Conservation (phyloP, 2,329 filamentous ascomycete genomes). For the Plenodomus tracheiphilus region DNA sequence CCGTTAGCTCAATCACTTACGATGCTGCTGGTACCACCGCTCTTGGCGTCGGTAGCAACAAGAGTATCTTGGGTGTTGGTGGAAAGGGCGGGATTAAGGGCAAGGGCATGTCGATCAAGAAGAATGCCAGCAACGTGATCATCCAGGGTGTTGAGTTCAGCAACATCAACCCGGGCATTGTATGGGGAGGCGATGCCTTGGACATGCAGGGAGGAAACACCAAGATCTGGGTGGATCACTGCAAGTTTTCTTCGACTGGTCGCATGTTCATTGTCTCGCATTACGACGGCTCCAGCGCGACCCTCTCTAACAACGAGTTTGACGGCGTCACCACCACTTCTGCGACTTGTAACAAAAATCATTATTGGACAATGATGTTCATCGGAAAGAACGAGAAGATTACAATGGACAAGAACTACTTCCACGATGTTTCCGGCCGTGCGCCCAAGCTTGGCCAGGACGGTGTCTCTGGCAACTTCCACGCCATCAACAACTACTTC, state of each 20-base stretch:
- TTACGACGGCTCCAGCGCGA: constrained; percentile 43
- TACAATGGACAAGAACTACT: constrained; percentile 51
- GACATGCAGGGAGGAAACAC: constrained; percentile 40
- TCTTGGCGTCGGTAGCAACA: constrained; percentile 46
- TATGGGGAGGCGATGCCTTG: constrained; percentile 47
- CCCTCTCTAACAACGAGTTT: constrained; percentile 54
- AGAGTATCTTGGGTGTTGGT: constrained; percentile 48
- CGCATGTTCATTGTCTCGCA: constrained; percentile 50
- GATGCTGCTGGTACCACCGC: constrained; percentile 35
- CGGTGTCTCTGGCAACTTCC: constrained; percentile 23
- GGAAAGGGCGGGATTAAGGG: constrained; percentile 47
- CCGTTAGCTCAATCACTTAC: constrained; percentile 37
- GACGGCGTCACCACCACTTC: constrained; percentile 50
- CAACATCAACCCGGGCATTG: constrained; percentile 43
- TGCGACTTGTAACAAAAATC: constrained; percentile 50
- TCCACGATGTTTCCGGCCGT: constrained; percentile 52
- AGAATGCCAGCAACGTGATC: constrained; percentile 41
- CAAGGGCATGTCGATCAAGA: constrained; percentile 45
- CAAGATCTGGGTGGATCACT: constrained; percentile 44
- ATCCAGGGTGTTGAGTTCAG: constrained; percentile 48
- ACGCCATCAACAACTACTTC: constrained; percentile 38
- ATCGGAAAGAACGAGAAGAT: constrained; percentile 46
- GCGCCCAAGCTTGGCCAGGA: constrained; percentile 49
- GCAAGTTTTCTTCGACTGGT: constrained; percentile 50
- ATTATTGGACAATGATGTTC: constrained; percentile 54